A percentile compares a stretch with the other conserved stretches of the same genome.
phyloP scores from a whole-genome alignment of 257 asterid species.

The Fraxinus pennsylvanica region DNA sequence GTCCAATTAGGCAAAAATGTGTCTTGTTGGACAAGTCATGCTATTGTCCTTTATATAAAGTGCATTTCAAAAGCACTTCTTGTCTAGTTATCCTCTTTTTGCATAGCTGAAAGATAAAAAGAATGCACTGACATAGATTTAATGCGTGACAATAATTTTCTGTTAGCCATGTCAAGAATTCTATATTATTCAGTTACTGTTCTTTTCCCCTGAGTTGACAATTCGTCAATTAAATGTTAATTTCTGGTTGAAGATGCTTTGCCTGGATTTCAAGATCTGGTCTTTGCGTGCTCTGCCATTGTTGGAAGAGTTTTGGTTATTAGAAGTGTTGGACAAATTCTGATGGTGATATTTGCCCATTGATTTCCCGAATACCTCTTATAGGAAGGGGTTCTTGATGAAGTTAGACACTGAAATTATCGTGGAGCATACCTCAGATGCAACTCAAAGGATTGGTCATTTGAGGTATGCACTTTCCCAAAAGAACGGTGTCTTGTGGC shows the following conservation, averaged over 20 bases:
- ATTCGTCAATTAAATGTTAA: not conserved
- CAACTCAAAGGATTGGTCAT: not conserved
- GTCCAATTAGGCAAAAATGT: not conserved
- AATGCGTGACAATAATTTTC: not conserved
- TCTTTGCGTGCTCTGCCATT: not conserved
- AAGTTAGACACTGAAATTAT: not conserved
- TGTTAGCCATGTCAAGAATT: not conserved
- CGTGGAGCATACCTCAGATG: not conserved
- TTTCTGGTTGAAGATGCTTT: slow-evolving; percentile 7
- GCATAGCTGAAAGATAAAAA: not conserved
- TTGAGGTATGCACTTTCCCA: not conserved
- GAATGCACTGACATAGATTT: not conserved
- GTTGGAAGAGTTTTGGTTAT: slow-evolving; percentile 8
- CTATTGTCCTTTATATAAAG: not conserved
- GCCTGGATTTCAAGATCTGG: slow-evolving; percentile 2
- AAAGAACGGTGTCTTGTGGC: not conserved
- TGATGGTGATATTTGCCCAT: not conserved
- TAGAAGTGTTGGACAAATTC: not conserved
- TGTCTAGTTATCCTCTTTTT: not conserved
- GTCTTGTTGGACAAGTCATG: not conserved
- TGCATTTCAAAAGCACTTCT: not conserved
- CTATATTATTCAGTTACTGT: not conserved
- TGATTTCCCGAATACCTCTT: not conserved
- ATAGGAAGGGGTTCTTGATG: not conserved
- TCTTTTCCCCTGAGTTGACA: not conserved